These are phyloP conservation scores for Phaeosphaeriaceae sp. DNA, from an alignment of 2,329 filamentous ascomycete species.

Conservation along the genomic window DNA sequence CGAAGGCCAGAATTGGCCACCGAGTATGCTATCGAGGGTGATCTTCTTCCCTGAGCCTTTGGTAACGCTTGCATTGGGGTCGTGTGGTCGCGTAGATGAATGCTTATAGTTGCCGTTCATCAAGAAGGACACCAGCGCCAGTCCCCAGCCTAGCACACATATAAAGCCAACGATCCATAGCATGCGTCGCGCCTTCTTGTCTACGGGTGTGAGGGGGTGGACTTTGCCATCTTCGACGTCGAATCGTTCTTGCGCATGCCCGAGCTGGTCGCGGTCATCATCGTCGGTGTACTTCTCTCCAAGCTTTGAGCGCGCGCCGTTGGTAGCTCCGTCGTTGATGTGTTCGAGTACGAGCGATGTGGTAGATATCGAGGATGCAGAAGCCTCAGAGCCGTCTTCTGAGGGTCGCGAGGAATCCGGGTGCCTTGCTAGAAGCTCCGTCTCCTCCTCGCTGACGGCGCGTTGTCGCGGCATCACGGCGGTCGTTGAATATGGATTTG, in stretches of 20 bases:
- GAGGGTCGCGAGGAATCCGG: constrained; percentile 39
- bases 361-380: constrained; percentile 79
- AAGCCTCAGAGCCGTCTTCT: constrained; percentile 55
- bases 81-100: constrained; percentile 68
- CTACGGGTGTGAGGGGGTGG: constrained; percentile 62
- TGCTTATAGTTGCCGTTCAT: constrained; percentile 70
- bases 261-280: constrained; percentile 49
- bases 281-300: constrained; percentile 50
- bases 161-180: constrained; percentile 67
- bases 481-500: constrained; percentile 3
- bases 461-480: constrained; percentile 44
- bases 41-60: constrained; percentile 74
- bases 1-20: constrained; percentile 69
- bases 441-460: constrained; percentile 52
- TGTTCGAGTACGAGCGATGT: constrained; percentile 83
- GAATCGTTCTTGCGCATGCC: constrained; percentile 57
- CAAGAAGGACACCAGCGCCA: constrained; percentile 72
- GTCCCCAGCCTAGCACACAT: constrained; percentile 71
- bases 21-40: constrained; percentile 73
- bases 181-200: constrained; percentile 68
- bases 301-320: constrained; percentile 31
- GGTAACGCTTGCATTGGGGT: constrained; percentile 69
- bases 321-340: constrained; percentile 64
- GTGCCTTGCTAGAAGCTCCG: constrained; percentile 51
- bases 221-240: constrained; percentile 60